phyloP scores from a whole-genome alignment of 805 yeast genomes.

The Groenewaldozyma tartarivorans region DNA sequence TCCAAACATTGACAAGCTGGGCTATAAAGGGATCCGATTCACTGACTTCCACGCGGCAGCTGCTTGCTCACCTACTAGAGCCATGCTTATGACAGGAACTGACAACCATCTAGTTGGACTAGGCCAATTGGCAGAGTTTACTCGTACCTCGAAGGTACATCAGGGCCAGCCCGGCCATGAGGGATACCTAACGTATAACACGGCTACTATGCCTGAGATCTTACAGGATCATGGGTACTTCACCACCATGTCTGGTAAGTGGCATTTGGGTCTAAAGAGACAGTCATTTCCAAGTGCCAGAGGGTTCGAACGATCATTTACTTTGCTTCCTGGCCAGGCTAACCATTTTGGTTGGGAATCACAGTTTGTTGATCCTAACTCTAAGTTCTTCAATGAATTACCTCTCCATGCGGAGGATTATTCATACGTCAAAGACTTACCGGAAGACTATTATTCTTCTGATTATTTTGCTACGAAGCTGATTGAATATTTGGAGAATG shows the following conservation, averaged over 20 bases:
- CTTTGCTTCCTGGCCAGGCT: slow-evolving; percentile 47
- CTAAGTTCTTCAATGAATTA: slow-evolving; percentile 12
- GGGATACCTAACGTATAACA: slow-evolving; percentile 41
- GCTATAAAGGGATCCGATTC: slow-evolving; percentile 37
- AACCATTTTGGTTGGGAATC: slow-evolving; percentile 43
- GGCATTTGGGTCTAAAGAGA: slow-evolving; percentile 21
- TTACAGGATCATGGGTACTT: slow-evolving; percentile 4
- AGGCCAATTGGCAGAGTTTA: slow-evolving; percentile 1
- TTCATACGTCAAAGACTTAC: slow-evolving; percentile 23
- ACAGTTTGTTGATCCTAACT: slow-evolving; percentile 3
- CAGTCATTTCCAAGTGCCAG: slow-evolving; percentile 41
- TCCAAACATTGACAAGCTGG: slow-evolving; percentile 40
- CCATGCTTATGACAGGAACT: slow-evolving; percentile 8
- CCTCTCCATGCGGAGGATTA: slow-evolving; percentile 34
- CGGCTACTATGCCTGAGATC: slow-evolving; percentile 33
- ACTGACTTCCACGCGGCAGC: slow-evolving; percentile 44
- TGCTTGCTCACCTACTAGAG: slow-evolving; percentile 7
- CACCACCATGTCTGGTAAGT: slow-evolving; percentile 7
- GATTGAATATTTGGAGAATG: slow-evolving; percentile 28
- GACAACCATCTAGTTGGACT: slow-evolving; percentile 7
- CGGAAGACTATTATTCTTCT: slow-evolving; percentile 41
- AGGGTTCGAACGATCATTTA: slow-evolving; percentile 43
- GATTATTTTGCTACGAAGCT: slow-evolving; percentile 36
- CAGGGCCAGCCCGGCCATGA: slow-evolving; percentile 29
- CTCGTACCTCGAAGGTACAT: neutral